Base-by-base conservation (phyloP, 2,329 filamentous ascomycete genomes). In the Pseudocercospora macadamiae region DNA sequence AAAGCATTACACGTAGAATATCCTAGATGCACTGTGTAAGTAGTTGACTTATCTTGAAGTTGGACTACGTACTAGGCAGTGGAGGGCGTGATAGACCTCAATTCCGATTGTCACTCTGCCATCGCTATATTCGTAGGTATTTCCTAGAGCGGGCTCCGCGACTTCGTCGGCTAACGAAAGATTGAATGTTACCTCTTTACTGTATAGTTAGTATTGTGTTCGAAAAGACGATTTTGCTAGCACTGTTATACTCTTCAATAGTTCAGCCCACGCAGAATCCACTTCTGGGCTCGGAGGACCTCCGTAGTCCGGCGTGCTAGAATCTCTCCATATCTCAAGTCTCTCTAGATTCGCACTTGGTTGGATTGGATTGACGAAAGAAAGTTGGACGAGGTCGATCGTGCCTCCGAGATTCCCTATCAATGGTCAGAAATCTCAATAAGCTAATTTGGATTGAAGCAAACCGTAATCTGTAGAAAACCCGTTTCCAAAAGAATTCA, bases 11-110 rank as follows among this genome's bases (percentile, higher is more conserved):
- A 16, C 54, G 45, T n/a, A 57, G 32, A 34, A 34, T 34, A 8
- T 34, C 32, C 32, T 34, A 34, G 32, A 34, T 34, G 32, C 32
- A 34, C 32, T n/a, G 32, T 34, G 32, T 34, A 34, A 34, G 32
- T 34, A 34, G 32, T 12, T 34, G 3, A 9, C 32, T 34, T n/a
- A n/a, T 34, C 3, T 8, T 3, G 32, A 34, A 34, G 3, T 34
- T 34, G 32, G 32, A 8, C 32, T 3, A 34, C 32, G 32, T 34
- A 34, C 32, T 8, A 34, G 32, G 32, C 54, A 57, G 12, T 57
- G 54, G 30, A 57, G 54, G n/a, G 45, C 54, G 30, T 57, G 54
- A 25, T 39, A 57, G 19, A 57, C 54, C 36, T 57, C 54, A n/a
- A 57, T 28, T 5, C 54, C 54, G 30, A 57, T 57, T 10, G 47